Conservation (phyloP, 148 eudicot genomes). For the Oxyria digyna region DNA sequence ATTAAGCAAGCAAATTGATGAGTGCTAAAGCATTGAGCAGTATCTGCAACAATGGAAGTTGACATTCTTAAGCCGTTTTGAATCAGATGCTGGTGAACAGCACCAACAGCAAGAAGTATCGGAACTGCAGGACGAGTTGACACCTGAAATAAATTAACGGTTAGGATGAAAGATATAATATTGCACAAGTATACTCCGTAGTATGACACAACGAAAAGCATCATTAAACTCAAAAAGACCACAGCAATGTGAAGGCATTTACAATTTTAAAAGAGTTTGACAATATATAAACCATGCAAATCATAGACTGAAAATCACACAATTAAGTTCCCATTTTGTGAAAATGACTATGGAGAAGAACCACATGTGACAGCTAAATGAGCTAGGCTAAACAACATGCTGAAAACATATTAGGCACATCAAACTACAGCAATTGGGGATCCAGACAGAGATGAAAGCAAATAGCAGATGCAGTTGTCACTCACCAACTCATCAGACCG, state of each 20-base stretch:
- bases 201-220: not conserved
- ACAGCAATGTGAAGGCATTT: not conserved
- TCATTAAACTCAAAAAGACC: not conserved
- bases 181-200: not conserved
- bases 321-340: not conserved
- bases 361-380: not conserved
- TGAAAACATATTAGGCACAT: not conserved
- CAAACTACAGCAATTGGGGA: not conserved
- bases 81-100: slow-evolving; percentile 96
- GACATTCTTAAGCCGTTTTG: slow-evolving; percentile 94
- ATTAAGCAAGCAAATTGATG: slow-evolving; percentile 98
- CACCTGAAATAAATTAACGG: slow-evolving; percentile 29
- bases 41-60: slow-evolving; percentile 91
- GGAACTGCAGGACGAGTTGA: slow-evolving; percentile 97
- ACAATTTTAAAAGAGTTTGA: not conserved
- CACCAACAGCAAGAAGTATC: slow-evolving; percentile 97
- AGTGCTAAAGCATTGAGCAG: slow-evolving; percentile 99
- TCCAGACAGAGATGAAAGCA: not conserved
- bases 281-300: not conserved
- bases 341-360: not conserved
- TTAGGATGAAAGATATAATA: not conserved
- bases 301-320: not conserved
- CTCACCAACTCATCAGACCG: slow-evolving; percentile 88
- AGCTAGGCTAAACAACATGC: not conserved
- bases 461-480: slow-evolving; percentile 2